Base-by-base conservation (phyloP, 352 stramenopile genomes). In the Globisporangium ultimum region DNA sequence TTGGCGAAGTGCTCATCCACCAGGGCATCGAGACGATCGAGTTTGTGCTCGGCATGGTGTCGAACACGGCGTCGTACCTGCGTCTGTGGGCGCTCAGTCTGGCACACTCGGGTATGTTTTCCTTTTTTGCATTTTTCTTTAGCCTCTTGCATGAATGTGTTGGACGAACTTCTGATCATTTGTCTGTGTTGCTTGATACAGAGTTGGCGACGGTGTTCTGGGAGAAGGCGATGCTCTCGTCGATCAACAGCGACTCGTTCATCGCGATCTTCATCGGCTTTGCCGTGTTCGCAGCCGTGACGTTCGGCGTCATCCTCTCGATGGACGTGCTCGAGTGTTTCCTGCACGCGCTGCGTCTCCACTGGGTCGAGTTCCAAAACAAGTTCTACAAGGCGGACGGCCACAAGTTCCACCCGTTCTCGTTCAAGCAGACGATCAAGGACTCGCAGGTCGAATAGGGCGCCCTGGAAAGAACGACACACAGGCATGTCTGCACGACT, bases 301-400 rank as follows among this genome's bases (percentile, higher is more conserved):
- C 97, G 13, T 98, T 99, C 64, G 97, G 90, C 58, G 97, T 99
- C 8, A 93, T 99, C 54, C 76, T 99, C 48, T 95, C 95, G 64
- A 99, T 99, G 97, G 97, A 99, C 76, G 95, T 99, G 60, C 81
- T 99, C n/a, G 97, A 99, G 81, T 99, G 97, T 73, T 99, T 99
- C 78, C 79, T 99, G 53, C 97, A 99, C 75, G 96, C 97, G 14
- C 84, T 99, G 56, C 96, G 97, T 91, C 85, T 99, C 62, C 97
- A 99, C 78, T 99, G 97, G 97, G 83, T 99, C 55, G 97, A 99
- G 80, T 99, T 99, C 80, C 97, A 99, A 79, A 98, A 93, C 84
- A 99, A 99, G 78, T 99, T 99, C 70, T 99, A 98, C 84, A 96
- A 98, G 67, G 97, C 95, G 12, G 97, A 99, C 75, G 97, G 97